Evolutionary conservation across 495 filamentous ascomycete genomes (phyloP).

Genomic region (Patellaria atrata): DNA sequence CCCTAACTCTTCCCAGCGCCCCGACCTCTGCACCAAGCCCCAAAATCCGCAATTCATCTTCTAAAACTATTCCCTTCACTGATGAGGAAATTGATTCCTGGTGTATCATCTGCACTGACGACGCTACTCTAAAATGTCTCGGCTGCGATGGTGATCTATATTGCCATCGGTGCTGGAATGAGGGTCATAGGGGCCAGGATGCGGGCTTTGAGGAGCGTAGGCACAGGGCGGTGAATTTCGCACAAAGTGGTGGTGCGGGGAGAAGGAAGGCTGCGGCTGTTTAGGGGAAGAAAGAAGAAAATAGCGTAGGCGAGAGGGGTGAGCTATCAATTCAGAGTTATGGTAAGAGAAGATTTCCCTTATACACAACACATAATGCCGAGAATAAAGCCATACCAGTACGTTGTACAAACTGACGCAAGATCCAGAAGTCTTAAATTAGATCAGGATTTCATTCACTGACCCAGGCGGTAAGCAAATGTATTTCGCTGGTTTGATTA

Average conservation of each 20-base stretch:
- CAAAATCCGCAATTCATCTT: constrained; percentile 16
- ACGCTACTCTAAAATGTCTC: constrained; percentile 45
- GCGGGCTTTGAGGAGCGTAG: constrained; percentile 43
- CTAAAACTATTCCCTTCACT: constrained; percentile 24
- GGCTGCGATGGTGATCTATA: constrained; percentile 54
- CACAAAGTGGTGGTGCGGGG: constrained; percentile 7
- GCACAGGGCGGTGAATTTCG: constrained; percentile 17
- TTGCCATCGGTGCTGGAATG: constrained; percentile 51
- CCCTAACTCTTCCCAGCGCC: constrained; percentile 33
- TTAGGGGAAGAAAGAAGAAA: constrained; percentile 4
- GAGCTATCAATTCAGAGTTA: too few relatives aligned
- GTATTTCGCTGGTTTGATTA: too few relatives aligned
- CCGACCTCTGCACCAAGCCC: constrained; percentile 38
- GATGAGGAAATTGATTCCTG: constrained; percentile 52
- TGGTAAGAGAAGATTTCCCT: too few relatives aligned
- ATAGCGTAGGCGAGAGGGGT: too few relatives aligned
- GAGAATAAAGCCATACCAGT: too few relatives aligned
- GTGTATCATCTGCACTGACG: constrained; percentile 57
- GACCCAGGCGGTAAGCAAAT: too few relatives aligned
- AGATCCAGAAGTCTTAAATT: too few relatives aligned
- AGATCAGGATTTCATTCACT: too few relatives aligned
- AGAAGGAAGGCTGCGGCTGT: constrained; percentile 3
- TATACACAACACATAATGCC: too few relatives aligned
- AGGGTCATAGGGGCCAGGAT: constrained; percentile 46
- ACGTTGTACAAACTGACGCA: too few relatives aligned